Conservation (phyloP, 768 basidiomycete species). For the Hortiboletus flavorubellus region DNA sequence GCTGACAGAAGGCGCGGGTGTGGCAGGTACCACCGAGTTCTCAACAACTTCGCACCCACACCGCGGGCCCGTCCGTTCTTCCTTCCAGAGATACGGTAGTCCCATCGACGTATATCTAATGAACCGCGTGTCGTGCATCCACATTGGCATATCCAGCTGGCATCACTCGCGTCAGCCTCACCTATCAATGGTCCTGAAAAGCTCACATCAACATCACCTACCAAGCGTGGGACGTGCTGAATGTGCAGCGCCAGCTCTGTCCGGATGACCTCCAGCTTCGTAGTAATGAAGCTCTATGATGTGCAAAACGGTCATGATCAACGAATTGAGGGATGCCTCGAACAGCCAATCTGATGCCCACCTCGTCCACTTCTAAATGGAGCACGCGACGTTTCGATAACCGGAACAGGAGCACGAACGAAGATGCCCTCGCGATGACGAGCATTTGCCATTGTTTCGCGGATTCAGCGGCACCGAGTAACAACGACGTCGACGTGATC, state of each 20-base stretch:
- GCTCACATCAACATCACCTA: neutral
- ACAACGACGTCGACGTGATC: neutral
- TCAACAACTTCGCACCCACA: neutral
- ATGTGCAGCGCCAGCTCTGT: conserved; percentile 11
- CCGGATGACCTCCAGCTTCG: conserved; percentile 22
- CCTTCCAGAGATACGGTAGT: conserved; percentile 18
- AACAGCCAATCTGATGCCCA: neutral
- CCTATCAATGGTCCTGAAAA: neutral
- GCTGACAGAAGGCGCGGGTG: neutral
- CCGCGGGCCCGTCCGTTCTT: neutral
- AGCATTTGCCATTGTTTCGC: conserved; percentile 14
- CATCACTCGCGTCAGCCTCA: neutral
- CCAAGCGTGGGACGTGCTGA: conserved; percentile 16
- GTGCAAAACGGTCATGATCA: neutral
- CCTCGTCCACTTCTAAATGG: conserved; percentile 26
- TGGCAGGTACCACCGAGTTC: neutral
- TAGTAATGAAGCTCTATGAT: conserved; percentile 11
- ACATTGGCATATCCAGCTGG: conserved; percentile 14
- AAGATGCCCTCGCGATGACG: conserved; percentile 16
- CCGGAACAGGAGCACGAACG: conserved; percentile 21
- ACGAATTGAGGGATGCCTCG: neutral
- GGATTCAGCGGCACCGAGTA: neutral
- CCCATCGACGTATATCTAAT: conserved; percentile 15
- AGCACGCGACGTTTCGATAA: conserved; percentile 19
- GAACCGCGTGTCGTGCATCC: conserved; percentile 15